Conservation (phyloP, 2,329 filamentous ascomycete genomes). For the Exophiala oligosperma region DNA sequence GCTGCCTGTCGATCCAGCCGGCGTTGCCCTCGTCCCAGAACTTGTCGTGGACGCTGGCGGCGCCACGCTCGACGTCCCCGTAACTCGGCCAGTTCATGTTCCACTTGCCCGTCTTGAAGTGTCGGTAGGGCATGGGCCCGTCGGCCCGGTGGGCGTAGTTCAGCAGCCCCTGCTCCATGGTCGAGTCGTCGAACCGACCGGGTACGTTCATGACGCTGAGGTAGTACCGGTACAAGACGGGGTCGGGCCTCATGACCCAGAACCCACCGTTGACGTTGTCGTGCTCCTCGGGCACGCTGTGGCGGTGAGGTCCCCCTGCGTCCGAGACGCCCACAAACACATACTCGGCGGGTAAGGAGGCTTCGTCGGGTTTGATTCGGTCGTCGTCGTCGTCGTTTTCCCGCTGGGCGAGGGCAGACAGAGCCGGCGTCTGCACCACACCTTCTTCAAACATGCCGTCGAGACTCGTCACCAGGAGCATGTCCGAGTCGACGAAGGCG, state of each 20-base stretch:
- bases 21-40: constrained; percentile 33
- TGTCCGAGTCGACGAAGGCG: constrained; percentile 49
- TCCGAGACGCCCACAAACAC: constrained; percentile 38
- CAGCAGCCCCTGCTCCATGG: constrained; percentile 41
- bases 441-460: constrained; percentile 41
- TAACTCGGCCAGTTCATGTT: constrained; percentile 42
- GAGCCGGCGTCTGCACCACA: constrained; percentile 18
- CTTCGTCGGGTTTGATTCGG: constrained; percentile 33
- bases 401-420: constrained; percentile 2
- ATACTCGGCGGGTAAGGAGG: constrained; percentile 35
- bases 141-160: constrained; percentile 42
- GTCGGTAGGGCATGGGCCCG: constrained; percentile 44
- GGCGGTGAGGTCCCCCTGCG: constrained; percentile 36
- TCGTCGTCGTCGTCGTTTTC: no score
- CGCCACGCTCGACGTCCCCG: constrained; percentile 38
- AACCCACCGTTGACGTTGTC: constrained; percentile 42
- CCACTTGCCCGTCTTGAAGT: constrained; percentile 38
- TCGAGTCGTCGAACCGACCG: constrained; percentile 35
- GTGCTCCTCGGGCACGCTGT: constrained; percentile 31
- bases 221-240: constrained; percentile 39
- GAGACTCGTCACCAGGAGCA: constrained; percentile 42
- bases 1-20: constrained; percentile 1
- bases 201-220: constrained; percentile 33
- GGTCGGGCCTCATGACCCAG: constrained; percentile 38
- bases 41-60: constrained; percentile 41